phyloP scores from a whole-genome alignment of 768 basidiomycete genomes.

The Baorangia bicolor region DNA sequence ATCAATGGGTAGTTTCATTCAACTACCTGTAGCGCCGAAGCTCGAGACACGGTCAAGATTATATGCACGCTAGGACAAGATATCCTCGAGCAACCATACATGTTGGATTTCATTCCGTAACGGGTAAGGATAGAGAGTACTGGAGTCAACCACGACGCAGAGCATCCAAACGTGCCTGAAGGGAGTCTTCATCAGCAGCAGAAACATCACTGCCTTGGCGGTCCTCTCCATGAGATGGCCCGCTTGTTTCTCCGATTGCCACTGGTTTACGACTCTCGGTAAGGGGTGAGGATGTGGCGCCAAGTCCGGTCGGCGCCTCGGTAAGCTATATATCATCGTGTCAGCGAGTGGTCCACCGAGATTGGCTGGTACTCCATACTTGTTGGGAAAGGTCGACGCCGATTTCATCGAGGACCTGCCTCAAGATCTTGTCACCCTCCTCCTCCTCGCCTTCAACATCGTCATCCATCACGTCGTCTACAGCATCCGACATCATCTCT shows the following conservation, averaged over 20 bases:
- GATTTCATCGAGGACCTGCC: slow-evolving; percentile 96
- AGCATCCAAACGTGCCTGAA: slow-evolving; percentile 92
- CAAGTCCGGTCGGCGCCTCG: slow-evolving; percentile 77
- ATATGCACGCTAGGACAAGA: background rate
- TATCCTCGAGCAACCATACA: slow-evolving; percentile 2
- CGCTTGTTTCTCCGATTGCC: slow-evolving; percentile 69
- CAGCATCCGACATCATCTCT: slow-evolving; percentile 99
- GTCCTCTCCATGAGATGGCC: slow-evolving; percentile 36
- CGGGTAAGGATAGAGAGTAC: slow-evolving; percentile 3
- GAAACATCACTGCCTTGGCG: slow-evolving; percentile 40
- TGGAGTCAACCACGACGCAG: slow-evolving; percentile 62
- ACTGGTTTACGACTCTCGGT: slow-evolving; percentile 73
- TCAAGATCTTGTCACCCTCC: slow-evolving; percentile 93
- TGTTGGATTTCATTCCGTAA: slow-evolving; percentile 5
- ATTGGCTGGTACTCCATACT: slow-evolving; percentile 36
- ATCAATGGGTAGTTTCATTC: background rate
- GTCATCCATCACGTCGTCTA: slow-evolving; percentile 96
- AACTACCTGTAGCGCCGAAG: background rate
- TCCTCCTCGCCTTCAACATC: slow-evolving; percentile 93
- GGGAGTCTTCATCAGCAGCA: slow-evolving; percentile 81
- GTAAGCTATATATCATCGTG: slow-evolving; percentile 54
- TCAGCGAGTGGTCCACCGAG: slow-evolving; percentile 4
- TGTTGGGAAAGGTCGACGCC: slow-evolving; percentile 89
- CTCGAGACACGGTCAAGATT: background rate
- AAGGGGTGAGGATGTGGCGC: slow-evolving; percentile 55